Percentiles rank a stretch among this genome's conserved stretches.
phyloP scores from a whole-genome alignment of 495 filamentous ascomycete genomes.

The Geopyxis carbonaria region DNA sequence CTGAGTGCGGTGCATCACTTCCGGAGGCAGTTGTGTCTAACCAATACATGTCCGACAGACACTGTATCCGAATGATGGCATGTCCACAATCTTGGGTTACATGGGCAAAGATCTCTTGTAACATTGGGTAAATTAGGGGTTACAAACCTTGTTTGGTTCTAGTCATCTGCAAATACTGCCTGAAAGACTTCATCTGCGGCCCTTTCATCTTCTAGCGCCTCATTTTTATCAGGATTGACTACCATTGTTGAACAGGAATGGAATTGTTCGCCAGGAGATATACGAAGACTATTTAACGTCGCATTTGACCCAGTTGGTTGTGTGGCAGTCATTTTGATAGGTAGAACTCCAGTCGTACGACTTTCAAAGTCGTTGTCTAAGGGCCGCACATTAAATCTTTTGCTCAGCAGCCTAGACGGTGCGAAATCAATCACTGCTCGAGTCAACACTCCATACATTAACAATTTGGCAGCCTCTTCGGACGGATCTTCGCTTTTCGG shows the following conservation, averaged over 20 bases:
- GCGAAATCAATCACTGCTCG: constrained; percentile 53
- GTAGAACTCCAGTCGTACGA: too few relatives aligned
- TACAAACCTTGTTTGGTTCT: too few relatives aligned
- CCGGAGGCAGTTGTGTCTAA: too few relatives aligned
- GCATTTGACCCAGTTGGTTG: not conserved
- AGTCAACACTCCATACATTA: constrained; percentile 87
- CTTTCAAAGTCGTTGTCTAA: too few relatives aligned
- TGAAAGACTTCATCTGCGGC: constrained; percentile 83
- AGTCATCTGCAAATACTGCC: constrained; percentile 86
- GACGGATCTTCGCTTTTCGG: constrained; percentile 60
- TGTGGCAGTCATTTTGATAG: constrained; percentile 39
- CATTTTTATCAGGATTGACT: constrained; percentile 68
- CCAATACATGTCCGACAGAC: too few relatives aligned
- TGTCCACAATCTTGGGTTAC: too few relatives aligned
- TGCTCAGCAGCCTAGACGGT: constrained; percentile 73
- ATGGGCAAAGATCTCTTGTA: too few relatives aligned
- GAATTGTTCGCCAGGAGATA: constrained; percentile 5
- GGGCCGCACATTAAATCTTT: constrained; percentile 74
- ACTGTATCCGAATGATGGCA: too few relatives aligned
- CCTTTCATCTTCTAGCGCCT: constrained; percentile 64
- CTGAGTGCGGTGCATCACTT: too few relatives aligned
- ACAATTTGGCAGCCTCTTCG: constrained; percentile 71
- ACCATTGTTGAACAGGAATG: too few relatives aligned
- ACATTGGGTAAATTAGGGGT: too few relatives aligned
- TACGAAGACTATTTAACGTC: constrained; percentile 3